Conservation (phyloP, 2,329 filamentous ascomycete genomes). For the Knufia petricola region DNA sequence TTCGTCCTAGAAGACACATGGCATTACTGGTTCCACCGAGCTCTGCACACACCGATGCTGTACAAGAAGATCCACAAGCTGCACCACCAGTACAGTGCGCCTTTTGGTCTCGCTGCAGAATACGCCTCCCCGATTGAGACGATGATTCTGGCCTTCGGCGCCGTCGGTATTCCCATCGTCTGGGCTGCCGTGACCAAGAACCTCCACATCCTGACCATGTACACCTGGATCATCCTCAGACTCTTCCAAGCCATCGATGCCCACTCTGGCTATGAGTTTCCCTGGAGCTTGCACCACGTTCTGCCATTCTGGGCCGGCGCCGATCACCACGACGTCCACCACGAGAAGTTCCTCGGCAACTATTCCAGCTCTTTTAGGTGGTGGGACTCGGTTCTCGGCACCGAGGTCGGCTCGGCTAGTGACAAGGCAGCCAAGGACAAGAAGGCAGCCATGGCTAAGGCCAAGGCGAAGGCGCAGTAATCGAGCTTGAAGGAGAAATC, state of each 20-base stretch:
- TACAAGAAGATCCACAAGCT: slow-evolving; percentile 99
- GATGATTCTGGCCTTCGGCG: slow-evolving; percentile 84
- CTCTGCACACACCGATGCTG: slow-evolving; percentile 84
- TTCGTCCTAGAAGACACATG: slow-evolving; percentile 94
- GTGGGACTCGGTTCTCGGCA: slow-evolving; percentile 95
- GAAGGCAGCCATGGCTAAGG: slow-evolving; percentile 11
- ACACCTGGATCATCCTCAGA: slow-evolving; percentile 84
- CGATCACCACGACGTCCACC: slow-evolving; percentile 91
- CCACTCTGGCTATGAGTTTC: slow-evolving; percentile 96
- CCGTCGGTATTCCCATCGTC: slow-evolving; percentile 70
- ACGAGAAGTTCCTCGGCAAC: slow-evolving; percentile 98
- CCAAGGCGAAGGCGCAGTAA: slow-evolving; percentile 8
- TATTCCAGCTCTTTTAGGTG: slow-evolving; percentile 96
- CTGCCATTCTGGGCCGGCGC: slow-evolving; percentile 97
- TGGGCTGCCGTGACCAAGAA: slow-evolving; percentile 77
- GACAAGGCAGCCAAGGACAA: slow-evolving; percentile 12
- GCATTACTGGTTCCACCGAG: slow-evolving; percentile 96
- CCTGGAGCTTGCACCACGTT: slow-evolving; percentile 92
- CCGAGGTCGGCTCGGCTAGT: slow-evolving; percentile 60
- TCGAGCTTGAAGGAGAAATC: neutral
- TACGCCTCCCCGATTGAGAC: slow-evolving; percentile 97
- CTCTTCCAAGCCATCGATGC: slow-evolving; percentile 97
- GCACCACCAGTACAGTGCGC: slow-evolving; percentile 96
- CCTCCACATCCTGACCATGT: slow-evolving; percentile 95
- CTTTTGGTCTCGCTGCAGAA: slow-evolving; percentile 91